Percentiles rank a stretch among this genome's conserved stretches.
phyloP scores from a whole-genome alignment of 345 rosid species.

The Camelina sativa region DNA sequence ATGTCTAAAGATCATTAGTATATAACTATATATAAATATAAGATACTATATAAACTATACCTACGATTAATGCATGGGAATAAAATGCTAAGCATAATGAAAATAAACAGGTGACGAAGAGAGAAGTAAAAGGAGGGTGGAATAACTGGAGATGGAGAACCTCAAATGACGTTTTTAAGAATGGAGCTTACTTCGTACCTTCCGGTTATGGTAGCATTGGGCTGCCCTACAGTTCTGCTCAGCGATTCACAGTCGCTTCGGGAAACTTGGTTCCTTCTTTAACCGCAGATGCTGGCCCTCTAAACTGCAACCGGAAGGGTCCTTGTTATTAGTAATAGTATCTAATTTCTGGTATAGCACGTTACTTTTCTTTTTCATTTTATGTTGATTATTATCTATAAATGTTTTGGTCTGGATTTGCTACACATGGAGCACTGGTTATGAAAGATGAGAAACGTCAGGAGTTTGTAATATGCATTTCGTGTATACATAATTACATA shows the following conservation, averaged over 20 bases:
- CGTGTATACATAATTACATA: background rate
- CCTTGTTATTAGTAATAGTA: conserved; percentile 45
- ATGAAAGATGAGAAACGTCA: background rate
- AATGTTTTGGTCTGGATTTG: background rate
- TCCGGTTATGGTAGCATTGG: conserved; percentile 74
- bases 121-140: conserved; percentile 62
- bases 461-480: background rate
- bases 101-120: conserved; percentile 74
- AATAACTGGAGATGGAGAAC: conserved; percentile 86
- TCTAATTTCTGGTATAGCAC: conserved; percentile 10
- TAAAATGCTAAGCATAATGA: background rate
- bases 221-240: conserved; percentile 59
- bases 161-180: conserved; percentile 68
- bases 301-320: conserved; percentile 48
- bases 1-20: background rate
- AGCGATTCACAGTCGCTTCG: conserved; percentile 59
- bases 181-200: conserved; percentile 89
- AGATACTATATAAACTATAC: background rate
- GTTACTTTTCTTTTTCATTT: background rate
- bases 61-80: conserved; percentile 10
- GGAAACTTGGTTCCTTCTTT: conserved; percentile 68
- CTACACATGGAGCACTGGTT: background rate
- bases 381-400: background rate
- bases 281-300: conserved; percentile 76
- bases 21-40: background rate